phyloP scores from a whole-genome alignment of 305 asterid genomes.

The Rubia tinctorum region DNA sequence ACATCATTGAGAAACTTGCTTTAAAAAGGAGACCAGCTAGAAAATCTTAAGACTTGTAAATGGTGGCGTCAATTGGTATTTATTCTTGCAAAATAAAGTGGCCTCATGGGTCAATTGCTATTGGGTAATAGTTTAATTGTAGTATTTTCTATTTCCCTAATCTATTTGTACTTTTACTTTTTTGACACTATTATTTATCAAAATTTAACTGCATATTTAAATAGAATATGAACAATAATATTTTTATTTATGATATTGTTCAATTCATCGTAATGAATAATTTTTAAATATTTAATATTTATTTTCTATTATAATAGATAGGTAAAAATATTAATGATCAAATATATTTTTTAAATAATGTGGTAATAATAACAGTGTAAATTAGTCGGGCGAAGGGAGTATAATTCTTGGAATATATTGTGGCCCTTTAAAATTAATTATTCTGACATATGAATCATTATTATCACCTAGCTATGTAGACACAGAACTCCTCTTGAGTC shows the following conservation, averaged over 20 bases:
- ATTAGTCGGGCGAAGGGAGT: neutral
- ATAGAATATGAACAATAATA: no score
- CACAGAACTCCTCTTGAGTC: neutral
- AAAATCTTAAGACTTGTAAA: neutral
- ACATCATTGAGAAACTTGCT: neutral
- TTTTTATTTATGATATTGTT: no score
- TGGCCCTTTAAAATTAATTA: neutral
- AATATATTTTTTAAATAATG: no score
- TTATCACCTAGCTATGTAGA: neutral
- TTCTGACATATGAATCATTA: slow-evolving; percentile 5
- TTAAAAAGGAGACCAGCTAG: neutral
- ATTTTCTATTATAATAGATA: no score
- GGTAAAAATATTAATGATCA: no score
- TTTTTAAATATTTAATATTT: no score
- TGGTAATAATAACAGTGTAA: no score
- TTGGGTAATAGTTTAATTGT: neutral
- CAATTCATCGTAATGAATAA: no score
- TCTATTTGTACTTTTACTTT: no score
- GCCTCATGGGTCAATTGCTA: neutral
- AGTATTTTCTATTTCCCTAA: no score
- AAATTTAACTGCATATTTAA: no score
- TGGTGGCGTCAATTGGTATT: neutral
- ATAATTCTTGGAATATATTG: slow-evolving; percentile 7
- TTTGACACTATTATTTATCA: no score
- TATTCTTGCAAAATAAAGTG: neutral